Percentiles rank a stretch among this genome's conserved stretches.
Evolutionary conservation across 805 yeast species (phyloP).

Genomic region (Pichia ethanolica): DNA sequence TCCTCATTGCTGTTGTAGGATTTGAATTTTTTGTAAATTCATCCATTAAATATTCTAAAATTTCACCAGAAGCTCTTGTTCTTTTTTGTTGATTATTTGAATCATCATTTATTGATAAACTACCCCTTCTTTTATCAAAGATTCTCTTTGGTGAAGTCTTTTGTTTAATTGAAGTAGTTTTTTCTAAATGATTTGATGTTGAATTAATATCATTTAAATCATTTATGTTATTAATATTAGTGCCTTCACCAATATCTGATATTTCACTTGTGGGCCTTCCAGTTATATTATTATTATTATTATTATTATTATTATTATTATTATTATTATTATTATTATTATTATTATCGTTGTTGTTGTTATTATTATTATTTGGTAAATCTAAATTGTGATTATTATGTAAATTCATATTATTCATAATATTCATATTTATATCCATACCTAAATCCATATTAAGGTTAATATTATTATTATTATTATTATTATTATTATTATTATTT

Average conservation of each 20-base stretch:
- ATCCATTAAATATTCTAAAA: slow-evolving; percentile 53
- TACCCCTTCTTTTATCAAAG: slow-evolving; percentile 5
- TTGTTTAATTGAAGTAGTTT: slow-evolving; percentile 4
- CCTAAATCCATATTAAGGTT: not conserved
- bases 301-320: not conserved
- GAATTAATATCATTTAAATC: not conserved
- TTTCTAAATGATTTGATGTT: not conserved
- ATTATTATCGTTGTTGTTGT: not conserved
- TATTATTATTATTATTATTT: not conserved
- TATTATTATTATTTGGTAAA: no score
- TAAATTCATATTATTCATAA: not conserved
- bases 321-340: not conserved
- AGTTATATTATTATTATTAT: not conserved
- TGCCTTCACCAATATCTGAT: not conserved
- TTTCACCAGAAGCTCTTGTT: slow-evolving; percentile 52
- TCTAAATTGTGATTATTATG: no score
- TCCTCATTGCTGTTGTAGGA: slow-evolving; percentile 67
- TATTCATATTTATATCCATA: not conserved
- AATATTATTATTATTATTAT: not conserved
- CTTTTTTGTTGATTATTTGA: slow-evolving; percentile 20
- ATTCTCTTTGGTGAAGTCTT: slow-evolving; percentile 11
- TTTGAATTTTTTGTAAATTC: slow-evolving; percentile 70
- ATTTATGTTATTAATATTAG: not conserved
- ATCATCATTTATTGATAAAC: slow-evolving; percentile 7
- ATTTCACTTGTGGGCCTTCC: not conserved